A percentile compares a stretch with the other conserved stretches of the same genome.
These are phyloP conservation scores for Pseudogymnoascus sp. DNA, from an alignment of 2,329 filamentous ascomycete species.

Conservation along the genomic window DNA sequence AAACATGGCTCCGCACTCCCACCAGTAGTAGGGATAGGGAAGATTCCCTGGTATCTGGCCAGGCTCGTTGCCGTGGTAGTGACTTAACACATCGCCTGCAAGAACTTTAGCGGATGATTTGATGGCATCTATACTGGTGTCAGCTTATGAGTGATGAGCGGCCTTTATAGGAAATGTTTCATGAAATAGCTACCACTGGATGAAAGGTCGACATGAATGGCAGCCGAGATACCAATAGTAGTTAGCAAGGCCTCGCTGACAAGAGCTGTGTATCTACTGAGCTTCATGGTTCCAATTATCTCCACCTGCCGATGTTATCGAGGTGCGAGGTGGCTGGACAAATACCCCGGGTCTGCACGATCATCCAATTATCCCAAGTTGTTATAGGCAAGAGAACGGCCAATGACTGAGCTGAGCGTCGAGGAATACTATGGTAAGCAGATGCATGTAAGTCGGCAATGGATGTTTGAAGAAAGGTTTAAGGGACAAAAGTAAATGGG, in stretches of 20 bases:
- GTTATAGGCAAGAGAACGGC: neutral
- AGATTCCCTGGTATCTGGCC: constrained; percentile 44
- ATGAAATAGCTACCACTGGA: neutral
- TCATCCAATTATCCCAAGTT: neutral
- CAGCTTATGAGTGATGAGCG: neutral
- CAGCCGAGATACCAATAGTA: neutral
- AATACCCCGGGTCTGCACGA: neutral
- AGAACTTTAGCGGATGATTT: constrained; percentile 26
- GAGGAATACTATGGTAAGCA: neutral
- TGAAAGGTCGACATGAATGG: neutral
- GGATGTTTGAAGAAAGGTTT: neutral
- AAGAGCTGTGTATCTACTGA: neutral
- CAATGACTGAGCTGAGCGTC: neutral
- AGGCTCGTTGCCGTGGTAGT: constrained; percentile 44
- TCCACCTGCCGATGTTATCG: neutral
- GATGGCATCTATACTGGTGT: constrained; percentile 25
- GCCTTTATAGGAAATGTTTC: neutral
- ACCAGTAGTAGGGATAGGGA: constrained; percentile 48
- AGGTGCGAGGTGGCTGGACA: neutral
- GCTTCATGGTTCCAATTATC: neutral
- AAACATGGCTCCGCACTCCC: constrained; percentile 67
- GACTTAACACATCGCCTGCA: constrained; percentile 42
- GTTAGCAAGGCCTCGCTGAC: neutral
- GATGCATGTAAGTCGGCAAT: neutral
- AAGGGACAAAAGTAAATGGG: neutral